Base-by-base conservation (phyloP, 148 eudicot genomes). In the Diospyros lotus region DNA sequence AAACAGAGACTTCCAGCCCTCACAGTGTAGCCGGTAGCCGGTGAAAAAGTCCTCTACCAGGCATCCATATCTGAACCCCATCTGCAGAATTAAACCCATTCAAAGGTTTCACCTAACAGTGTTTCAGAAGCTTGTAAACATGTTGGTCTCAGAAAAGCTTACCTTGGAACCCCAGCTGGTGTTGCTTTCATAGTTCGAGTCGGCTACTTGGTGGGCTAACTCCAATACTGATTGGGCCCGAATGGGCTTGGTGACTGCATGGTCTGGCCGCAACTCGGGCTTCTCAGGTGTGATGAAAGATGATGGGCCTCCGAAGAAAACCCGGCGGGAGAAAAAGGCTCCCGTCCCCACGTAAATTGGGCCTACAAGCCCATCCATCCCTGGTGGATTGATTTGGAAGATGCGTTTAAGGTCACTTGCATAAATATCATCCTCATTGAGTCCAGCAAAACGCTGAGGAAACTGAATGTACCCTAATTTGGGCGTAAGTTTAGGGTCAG, bases 31-130 rank as follows among this genome's bases (percentile, higher is more conserved):
- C 6, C 77, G 77, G 12, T 80, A 86, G 3, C 95, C 88, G 0
- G 95, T 85, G 43, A 58, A 60, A 63, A 50, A 88, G 55, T 90
- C 95, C 68, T 90, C 95, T 3, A 84, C 85, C 66, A 90, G 72
- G 0, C 90, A 82, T 43, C 95, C 92, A 40, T 90, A 88, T 41
- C 88, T 73, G 51, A 87, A 88, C 12, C 95, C 95, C 83, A 88
- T 13, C 91, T 90, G 84, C 63, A 61, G 17, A 64, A 15, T 53
- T 56, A 61, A 52, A 51, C 71, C 40, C 11, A 17, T 10, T 18
- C 4, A 42, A 15, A 15, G 6, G 15, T 67, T 67, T 3, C 17
- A 18, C n/a, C 45, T 0, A 2, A 66, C 8, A 3, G 18, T 28
- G 28, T 0, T 28, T 28, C 28, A 28, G 28, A 28, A 28, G 28